phyloP scores from a whole-genome alignment of 2,329 filamentous ascomycete genomes.

The Parafenestella ontariensis region DNA sequence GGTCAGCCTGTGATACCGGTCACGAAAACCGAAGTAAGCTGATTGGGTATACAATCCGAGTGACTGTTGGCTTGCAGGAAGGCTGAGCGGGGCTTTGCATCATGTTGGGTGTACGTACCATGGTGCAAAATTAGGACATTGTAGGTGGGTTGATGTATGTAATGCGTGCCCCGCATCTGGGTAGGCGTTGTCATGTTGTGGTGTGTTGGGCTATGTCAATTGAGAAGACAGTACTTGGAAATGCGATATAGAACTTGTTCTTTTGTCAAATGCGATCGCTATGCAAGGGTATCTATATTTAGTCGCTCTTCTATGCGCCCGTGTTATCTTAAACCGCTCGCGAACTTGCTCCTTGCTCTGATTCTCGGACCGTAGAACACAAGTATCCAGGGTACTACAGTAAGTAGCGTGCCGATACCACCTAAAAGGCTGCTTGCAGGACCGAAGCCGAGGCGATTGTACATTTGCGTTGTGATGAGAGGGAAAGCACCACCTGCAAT shows the following conservation, averaged over 20 bases:
- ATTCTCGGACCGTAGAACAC: constrained; percentile 81
- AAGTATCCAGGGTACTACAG: constrained; percentile 85
- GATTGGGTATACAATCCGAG: constrained; percentile 6
- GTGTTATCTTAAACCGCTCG: constrained; percentile 48
- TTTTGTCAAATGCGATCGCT: background rate
- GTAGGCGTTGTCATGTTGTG: background rate
- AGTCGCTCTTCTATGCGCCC: background rate
- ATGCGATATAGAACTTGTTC: too few species aligned
- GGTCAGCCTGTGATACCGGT: constrained; percentile 10
- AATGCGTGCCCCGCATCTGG: background rate
- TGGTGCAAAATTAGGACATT: too few species aligned
- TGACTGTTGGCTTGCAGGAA: constrained; percentile 7
- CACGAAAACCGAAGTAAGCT: constrained; percentile 10
- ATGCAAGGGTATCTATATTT: constrained; percentile 3
- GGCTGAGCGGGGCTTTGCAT: background rate
- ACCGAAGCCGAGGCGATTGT: constrained; percentile 72
- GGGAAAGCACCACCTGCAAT: constrained; percentile 73
- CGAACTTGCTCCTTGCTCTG: constrained; percentile 77
- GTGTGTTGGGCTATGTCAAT: background rate
- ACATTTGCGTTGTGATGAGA: constrained; percentile 76
- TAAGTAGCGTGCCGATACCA: constrained; percentile 70
- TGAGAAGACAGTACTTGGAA: too few species aligned
- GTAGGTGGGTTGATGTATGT: background rate
- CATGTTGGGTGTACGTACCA: background rate
- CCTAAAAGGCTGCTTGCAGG: constrained; percentile 78